Evolutionary conservation across 176 grass and related monocot species (phyloP), one percentile per base, ranked within the genome.

Genomic region (Phyllostachys edulis): DNA sequence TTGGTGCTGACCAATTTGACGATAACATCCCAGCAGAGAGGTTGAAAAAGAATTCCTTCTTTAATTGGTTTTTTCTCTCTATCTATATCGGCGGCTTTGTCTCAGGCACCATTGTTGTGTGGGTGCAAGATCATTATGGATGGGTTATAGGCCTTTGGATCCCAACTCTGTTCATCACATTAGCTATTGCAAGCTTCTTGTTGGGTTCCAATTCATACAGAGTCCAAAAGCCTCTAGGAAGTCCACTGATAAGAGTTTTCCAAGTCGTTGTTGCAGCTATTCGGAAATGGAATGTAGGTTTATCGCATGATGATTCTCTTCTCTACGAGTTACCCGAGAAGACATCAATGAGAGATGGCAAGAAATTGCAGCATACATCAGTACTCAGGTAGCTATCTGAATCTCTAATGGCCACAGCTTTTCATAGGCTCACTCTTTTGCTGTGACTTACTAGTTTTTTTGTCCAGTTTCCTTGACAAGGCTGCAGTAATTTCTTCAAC

Each of bases 51-150:
- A 86, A 50, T 55, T 93, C 91, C 76, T 93, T 97, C 70, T 97
- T 97, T 36, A 97, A 97, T 74, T 97, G 94, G 94, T 97, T 91
- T 78, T 97, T 91, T 77, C 90, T 97, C 73, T 85, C 89, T 16
- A 91, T 93, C 57, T 91, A 97, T 41, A 93, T 93, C 18, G 94
- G 94, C 39, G 85, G 89, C 80, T 82, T 93, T 39, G 51, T 93
- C 50, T 89, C 94, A 12, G 89, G 94, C 74, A 88, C 86, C 42
- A 61, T 86, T 67, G 55, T 97, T 37, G 94, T 97, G 61, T 97
- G 89, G 83, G 81, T 91, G 51, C 94, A 97, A 87, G 94, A 97
- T 82, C 88, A 88, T 54, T 97, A 67, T 74, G 94, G 94, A 36
- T 97, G 94, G 94, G 91, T 88, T 40, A 44, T 97, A 12, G 91